A percentile compares a stretch with the other conserved stretches of the same genome.
phyloP scores from a whole-genome alignment of 257 asterid species.

The Solanum tarapatanum region DNA sequence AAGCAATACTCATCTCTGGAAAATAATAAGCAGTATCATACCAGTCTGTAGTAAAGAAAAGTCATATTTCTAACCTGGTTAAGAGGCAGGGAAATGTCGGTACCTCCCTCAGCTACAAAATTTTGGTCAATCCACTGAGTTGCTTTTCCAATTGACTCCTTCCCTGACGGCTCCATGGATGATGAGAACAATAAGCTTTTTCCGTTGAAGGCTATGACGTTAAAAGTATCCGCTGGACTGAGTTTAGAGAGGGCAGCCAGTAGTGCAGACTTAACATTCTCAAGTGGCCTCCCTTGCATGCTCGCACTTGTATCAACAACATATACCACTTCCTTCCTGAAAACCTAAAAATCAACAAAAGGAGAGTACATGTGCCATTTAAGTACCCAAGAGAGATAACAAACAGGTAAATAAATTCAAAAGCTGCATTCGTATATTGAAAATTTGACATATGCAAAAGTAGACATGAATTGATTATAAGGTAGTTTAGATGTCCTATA shows the following conservation, averaged over 20 bases:
- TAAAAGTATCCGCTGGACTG: slow-evolving; percentile 47
- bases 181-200: slow-evolving; percentile 33
- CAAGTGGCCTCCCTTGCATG: slow-evolving; percentile 63
- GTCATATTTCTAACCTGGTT: slow-evolving; percentile 36
- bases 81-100: slow-evolving; percentile 47
- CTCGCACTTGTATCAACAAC: slow-evolving; percentile 67
- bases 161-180: slow-evolving; percentile 37
- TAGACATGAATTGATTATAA: neutral
- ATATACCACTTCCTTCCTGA: slow-evolving; percentile 61
- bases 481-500: neutral
- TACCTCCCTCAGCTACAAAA: slow-evolving; percentile 52
- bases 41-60: neutral
- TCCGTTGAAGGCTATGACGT: slow-evolving; percentile 54
- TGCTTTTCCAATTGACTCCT: slow-evolving; percentile 35
- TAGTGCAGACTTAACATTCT: slow-evolving; percentile 47
- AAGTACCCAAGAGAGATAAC: neutral
- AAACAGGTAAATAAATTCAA: neutral
- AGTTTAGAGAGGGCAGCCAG: slow-evolving; percentile 45
- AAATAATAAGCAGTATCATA: neutral
- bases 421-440: neutral
- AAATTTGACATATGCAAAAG: neutral
- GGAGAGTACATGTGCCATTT: neutral
- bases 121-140: slow-evolving; percentile 46
- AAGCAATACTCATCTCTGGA: neutral
- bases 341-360: slow-evolving; percentile 31